Percentiles rank a stretch among this genome's conserved stretches.
Conservation (phyloP, 2,329 filamentous ascomycete species). For the Knoxdaviesia capensis region DNA sequence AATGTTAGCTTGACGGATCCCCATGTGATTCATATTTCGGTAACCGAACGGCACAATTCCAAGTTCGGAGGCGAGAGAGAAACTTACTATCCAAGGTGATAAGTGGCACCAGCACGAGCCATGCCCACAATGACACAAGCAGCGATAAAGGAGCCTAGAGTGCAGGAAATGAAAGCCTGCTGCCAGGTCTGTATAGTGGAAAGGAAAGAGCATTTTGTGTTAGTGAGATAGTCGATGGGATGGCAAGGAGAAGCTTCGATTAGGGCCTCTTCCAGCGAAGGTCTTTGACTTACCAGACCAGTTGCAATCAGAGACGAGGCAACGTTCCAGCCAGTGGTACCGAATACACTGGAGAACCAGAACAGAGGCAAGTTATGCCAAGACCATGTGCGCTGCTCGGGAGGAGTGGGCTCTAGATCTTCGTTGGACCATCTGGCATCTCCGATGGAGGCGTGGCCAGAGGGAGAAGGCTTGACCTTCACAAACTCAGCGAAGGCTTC, state of each 20-base stretch:
- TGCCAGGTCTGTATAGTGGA: slow-evolving; percentile 7
- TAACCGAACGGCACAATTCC: no score
- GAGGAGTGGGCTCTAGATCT: slow-evolving; percentile 11
- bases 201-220: no score
- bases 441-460: slow-evolving; percentile 7
- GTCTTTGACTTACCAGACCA: slow-evolving; percentile 5
- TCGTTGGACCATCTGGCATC: slow-evolving; percentile 12
- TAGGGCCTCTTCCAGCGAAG: no score
- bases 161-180: slow-evolving; percentile 9
- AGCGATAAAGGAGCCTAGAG: slow-evolving; percentile 5
- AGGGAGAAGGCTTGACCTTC: slow-evolving; percentile 6
- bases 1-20: no score
- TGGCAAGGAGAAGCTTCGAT: no score
- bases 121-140: no score
- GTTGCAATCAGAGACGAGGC: slow-evolving; percentile 10
- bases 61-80: no score
- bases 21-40: no score
- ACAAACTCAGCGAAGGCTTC: slow-evolving; percentile 9
- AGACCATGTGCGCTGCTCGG: slow-evolving; percentile 11
- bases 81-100: no score
- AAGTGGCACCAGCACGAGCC: no score
- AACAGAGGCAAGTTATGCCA: slow-evolving; percentile 11
- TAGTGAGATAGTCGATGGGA: no score
- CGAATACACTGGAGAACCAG: slow-evolving; percentile 12
- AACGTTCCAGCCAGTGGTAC: slow-evolving; percentile 11